These are phyloP conservation scores for Pulicaria dysenterica DNA, from an alignment of 129 eudicot genomes.

Conservation along the genomic window DNA sequence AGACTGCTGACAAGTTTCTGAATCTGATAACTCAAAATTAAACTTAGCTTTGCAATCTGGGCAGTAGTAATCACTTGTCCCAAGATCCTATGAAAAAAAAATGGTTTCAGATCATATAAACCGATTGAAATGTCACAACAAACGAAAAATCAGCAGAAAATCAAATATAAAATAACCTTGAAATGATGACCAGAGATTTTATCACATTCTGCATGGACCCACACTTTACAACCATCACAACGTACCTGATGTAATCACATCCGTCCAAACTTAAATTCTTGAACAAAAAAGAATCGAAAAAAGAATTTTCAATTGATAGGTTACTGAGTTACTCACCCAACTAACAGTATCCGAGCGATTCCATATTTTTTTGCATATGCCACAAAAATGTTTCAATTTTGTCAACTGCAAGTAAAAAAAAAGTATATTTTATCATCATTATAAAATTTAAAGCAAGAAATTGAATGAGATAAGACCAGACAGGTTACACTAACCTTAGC, in stretches of 20 bases:
- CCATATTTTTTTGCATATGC: slow-evolving; percentile 85
- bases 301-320: neutral
- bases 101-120: slow-evolving; percentile 4
- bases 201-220: slow-evolving; percentile 93
- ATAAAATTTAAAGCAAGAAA: slow-evolving; percentile 2
- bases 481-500: slow-evolving; percentile 64
- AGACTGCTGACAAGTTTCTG: slow-evolving; percentile 62
- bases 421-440: slow-evolving; percentile 18
- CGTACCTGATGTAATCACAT: slow-evolving; percentile 54
- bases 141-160: slow-evolving; percentile 2
- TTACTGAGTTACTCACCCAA: slow-evolving; percentile 71
- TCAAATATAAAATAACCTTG: slow-evolving; percentile 48
- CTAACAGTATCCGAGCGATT: slow-evolving; percentile 68
- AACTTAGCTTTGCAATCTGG: slow-evolving; percentile 85
- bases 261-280: slow-evolving; percentile 22
- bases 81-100: slow-evolving; percentile 59
- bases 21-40: slow-evolving; percentile 81
- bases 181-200: slow-evolving; percentile 61
- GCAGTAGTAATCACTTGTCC: slow-evolving; percentile 70
- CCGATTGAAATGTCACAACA: neutral
- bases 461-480: slow-evolving; percentile 18
- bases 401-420: slow-evolving; percentile 50
- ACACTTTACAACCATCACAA: slow-evolving; percentile 85
- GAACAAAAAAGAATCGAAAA: neutral
- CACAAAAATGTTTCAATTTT: slow-evolving; percentile 70